Evolutionary conservation across 192 early-diverging fungal genomes (phyloP), one percentile per base, ranked within the genome.

Genomic region (Coemansia sp.): DNA sequence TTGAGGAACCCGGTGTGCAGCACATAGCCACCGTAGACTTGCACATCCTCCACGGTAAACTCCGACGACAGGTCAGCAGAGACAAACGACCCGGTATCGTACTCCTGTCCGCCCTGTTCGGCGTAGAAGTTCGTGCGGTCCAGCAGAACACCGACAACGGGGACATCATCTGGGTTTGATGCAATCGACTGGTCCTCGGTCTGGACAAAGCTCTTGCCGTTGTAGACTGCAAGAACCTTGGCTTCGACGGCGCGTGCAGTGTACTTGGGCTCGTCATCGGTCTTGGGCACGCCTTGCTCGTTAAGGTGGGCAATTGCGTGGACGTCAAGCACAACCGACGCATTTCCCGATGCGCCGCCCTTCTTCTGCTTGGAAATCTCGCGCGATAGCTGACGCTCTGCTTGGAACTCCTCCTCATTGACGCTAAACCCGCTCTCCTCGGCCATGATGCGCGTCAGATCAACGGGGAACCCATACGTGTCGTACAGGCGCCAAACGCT

Each of bases 401-500:
- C 73, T 68, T 88, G 79, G 63, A 97, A 97, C 71, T 87, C 91
- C 35, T 76, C 80, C 75, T 96, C 94, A 70, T 99, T 89, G 7
- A 99, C 89, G 16, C 61, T 61, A 52, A 97, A 77, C 10, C 90
- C 93, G 72, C 88, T 89, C 75, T 99, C 97, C 81, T 99, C 94
- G n/a, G 97, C 95, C 95, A 99, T 97, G 55, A 99, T 74, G 49
- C 93, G 91, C 12, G 97, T 99, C 52, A 99, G 85, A 75, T 99
- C 97, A 2, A 96, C 93, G 5, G 97, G 97, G 89, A 99, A 99
- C 31, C 97, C 97, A 74, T 94, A 99, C 15, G 97, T 99, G 70
- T 97, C 97, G 66, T 99, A 99, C 74, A 99, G 77, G n/a, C 94
- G 87, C 95, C 95, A 99, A 10, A 94, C 97, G 77, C 94, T 93